Evolutionary conservation across 345 rosid genomes (phyloP).

Genomic region (Combretum micranthum): DNA sequence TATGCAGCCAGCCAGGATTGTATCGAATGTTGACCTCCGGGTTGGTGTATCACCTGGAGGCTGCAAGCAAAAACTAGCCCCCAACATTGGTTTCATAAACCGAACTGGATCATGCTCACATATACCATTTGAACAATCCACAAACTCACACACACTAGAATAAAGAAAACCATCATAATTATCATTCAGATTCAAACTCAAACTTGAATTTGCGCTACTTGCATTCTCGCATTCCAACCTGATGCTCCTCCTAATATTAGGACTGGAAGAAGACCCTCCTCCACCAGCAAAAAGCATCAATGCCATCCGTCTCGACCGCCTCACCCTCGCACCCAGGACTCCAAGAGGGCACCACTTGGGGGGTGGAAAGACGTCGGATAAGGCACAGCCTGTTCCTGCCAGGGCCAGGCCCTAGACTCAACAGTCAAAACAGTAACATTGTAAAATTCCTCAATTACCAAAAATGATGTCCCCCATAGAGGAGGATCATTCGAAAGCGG

Average conservation of each 20-base stretch:
- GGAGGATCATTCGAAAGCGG: constrained; percentile 62
- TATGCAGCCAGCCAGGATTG: constrained; percentile 76
- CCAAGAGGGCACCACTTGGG: constrained; percentile 41
- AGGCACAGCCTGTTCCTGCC: constrained; percentile 94
- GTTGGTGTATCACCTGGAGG: constrained; percentile 95
- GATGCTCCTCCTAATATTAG: constrained; percentile 77
- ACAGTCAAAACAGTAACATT: constrained; percentile 67
- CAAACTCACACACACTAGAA: constrained; percentile 51
- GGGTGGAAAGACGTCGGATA: constrained; percentile 93
- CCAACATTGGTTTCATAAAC: constrained; percentile 75
- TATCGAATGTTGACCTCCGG: constrained; percentile 72
- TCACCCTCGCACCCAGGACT: constrained; percentile 70
- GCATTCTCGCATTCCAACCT: constrained; percentile 58
- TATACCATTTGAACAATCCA: constrained; percentile 82
- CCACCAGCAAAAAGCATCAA: constrained; percentile 87
- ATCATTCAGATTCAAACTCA: too few species aligned
- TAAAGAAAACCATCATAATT: constrained; percentile 4
- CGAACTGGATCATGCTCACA: constrained; percentile 88
- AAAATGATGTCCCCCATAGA: constrained; percentile 87
- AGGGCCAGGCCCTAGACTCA: constrained; percentile 69
- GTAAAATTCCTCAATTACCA: constrained; percentile 67
- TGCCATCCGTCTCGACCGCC: constrained; percentile 39
- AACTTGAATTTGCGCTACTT: constrained; percentile 3
- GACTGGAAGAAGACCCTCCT: constrained; percentile 52
- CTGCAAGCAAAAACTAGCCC: constrained; percentile 71